These are phyloP conservation scores for Verticillium alfalfae DNA, from an alignment of 2,329 filamentous ascomycete species.

Conservation along the genomic window DNA sequence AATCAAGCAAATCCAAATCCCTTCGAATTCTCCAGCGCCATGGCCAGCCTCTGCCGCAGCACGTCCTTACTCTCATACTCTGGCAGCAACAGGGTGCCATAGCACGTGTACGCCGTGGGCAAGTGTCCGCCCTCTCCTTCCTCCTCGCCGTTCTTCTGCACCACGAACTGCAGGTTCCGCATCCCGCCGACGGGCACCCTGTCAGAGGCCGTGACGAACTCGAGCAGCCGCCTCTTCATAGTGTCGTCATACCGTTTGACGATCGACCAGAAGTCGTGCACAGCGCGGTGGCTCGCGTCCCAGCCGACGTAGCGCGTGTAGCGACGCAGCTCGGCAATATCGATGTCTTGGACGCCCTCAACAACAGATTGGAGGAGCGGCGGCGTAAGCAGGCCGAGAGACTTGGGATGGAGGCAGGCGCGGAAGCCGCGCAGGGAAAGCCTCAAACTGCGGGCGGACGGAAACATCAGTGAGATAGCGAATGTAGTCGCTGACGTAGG, in stretches of 20 bases:
- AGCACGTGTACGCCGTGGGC: slow-evolving; percentile 89
- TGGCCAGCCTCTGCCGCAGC: slow-evolving; percentile 67
- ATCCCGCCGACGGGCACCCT: slow-evolving; percentile 84
- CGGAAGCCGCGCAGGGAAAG: slow-evolving; percentile 79
- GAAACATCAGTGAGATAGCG: slow-evolving; percentile 76
- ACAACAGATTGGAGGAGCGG: slow-evolving; percentile 69
- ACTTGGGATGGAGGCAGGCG: slow-evolving; percentile 64
- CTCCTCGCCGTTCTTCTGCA: slow-evolving; percentile 67
- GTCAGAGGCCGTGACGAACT: slow-evolving; percentile 93
- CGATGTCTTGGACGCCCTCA: slow-evolving; percentile 78
- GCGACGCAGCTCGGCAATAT: slow-evolving; percentile 65
- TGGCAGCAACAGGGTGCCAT: slow-evolving; percentile 80
- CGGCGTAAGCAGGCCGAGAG: slow-evolving; percentile 67
- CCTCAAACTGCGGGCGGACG: slow-evolving; percentile 68
- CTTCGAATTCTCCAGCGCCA: slow-evolving; percentile 82
- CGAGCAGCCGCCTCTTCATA: slow-evolving; percentile 72
- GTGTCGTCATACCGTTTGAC: slow-evolving; percentile 61
- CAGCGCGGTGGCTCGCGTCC: slow-evolving; percentile 60
- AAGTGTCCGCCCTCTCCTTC: slow-evolving; percentile 50
- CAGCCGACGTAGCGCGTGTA: slow-evolving; percentile 79
- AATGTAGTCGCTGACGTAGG: slow-evolving; percentile 81
- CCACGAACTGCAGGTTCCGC: slow-evolving; percentile 73
- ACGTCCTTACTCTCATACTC: slow-evolving; percentile 70
- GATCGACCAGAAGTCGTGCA: slow-evolving; percentile 80
- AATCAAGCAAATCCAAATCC: slow-evolving; percentile 77